These are phyloP conservation scores for Gardenia jasminoides DNA, from an alignment of 257 asterid genomes.

Conservation along the genomic window DNA sequence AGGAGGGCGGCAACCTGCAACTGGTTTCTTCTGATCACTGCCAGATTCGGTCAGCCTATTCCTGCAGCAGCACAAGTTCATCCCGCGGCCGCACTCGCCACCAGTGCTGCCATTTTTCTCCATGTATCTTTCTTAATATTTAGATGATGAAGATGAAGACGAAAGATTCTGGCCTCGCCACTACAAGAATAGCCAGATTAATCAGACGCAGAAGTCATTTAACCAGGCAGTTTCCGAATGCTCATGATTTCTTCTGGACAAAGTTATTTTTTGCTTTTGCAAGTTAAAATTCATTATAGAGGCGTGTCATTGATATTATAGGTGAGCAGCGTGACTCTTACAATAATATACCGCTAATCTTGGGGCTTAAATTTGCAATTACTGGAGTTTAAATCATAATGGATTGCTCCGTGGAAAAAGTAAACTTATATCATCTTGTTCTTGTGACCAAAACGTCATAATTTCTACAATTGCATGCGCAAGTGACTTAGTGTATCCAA, in stretches of 20 bases:
- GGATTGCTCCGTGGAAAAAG: too few relatives aligned
- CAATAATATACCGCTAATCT: background rate
- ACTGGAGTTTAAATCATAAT: background rate
- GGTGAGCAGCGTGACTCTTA: background rate
- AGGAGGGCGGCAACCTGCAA: constrained; percentile 17
- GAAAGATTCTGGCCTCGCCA: background rate
- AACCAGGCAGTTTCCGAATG: background rate
- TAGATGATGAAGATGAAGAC: background rate
- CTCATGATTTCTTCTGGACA: constrained; percentile 12
- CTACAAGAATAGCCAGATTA: background rate
- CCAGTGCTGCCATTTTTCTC: constrained; percentile 21
- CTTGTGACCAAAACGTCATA: background rate
- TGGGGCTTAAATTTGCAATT: background rate
- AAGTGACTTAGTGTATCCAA: too few relatives aligned
- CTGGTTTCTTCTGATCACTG: constrained; percentile 17
- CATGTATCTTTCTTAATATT: constrained; percentile 3
- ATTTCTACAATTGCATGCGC: too few relatives aligned
- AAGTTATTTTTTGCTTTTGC: constrained; percentile 16
- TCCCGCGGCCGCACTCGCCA: constrained; percentile 22
- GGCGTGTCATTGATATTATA: constrained; percentile 1
- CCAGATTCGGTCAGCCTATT: constrained; percentile 6
- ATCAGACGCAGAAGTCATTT: background rate
- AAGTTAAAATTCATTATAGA: background rate
- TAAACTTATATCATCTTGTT: background rate
- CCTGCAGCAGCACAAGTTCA: constrained; percentile 32